Conservation (phyloP, 2,329 filamentous ascomycete genomes). For the Macrophomina phaseolina region DNA sequence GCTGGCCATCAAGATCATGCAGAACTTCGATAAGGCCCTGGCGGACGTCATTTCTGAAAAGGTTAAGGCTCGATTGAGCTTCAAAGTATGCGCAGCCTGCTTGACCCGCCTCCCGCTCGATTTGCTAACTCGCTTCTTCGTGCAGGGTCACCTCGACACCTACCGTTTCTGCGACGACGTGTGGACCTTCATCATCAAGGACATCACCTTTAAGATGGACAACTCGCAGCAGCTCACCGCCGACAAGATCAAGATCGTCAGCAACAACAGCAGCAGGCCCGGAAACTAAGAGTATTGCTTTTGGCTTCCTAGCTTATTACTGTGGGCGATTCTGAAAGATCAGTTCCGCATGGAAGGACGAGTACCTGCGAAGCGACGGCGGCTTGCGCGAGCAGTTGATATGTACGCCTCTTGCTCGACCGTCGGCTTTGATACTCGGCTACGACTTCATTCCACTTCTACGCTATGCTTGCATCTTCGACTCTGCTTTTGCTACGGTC, state of each 20-base stretch:
- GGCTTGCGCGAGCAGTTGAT: not conserved
- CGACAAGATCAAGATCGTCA: slow-evolving; percentile 98
- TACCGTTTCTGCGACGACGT: slow-evolving; percentile 99
- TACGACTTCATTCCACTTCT: not conserved
- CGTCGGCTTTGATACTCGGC: not conserved
- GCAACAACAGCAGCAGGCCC: slow-evolving; percentile 88
- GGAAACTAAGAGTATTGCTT: slow-evolving; percentile 41
- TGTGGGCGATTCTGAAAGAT: not conserved
- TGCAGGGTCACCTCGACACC: slow-evolving; percentile 90
- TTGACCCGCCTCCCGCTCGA: not conserved
- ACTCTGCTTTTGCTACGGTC: not conserved
- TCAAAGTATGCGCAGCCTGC: slow-evolving; percentile 73
- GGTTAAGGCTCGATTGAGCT: slow-evolving; percentile 87
- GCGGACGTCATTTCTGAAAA: slow-evolving; percentile 90
- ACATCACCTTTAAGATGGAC: slow-evolving; percentile 98
- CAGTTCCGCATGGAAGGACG: not conserved
- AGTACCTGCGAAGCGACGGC: not conserved
- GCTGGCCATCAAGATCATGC: slow-evolving; percentile 96
- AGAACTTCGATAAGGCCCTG: slow-evolving; percentile 92
- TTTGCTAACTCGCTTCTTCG: slow-evolving; percentile 30
- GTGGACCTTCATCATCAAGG: slow-evolving; percentile 99
- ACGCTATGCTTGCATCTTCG: not conserved
- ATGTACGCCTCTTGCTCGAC: not conserved
- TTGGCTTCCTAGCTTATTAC: not conserved
- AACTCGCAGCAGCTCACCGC: slow-evolving; percentile 75